phyloP scores from a whole-genome alignment of 1,284 basidiomycete species.

The Schizopora paradoxa region DNA sequence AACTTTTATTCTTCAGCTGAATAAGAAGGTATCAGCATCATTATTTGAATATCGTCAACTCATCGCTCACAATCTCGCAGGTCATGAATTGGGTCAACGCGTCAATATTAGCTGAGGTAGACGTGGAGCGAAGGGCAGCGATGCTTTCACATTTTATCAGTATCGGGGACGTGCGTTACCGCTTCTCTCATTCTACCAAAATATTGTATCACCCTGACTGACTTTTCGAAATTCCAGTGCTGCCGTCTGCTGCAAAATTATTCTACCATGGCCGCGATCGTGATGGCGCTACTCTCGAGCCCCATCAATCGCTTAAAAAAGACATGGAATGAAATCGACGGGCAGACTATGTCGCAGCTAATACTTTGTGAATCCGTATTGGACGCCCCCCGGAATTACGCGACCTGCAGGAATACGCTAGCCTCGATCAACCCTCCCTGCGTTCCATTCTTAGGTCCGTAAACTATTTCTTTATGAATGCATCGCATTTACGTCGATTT shows the following conservation, averaged over 20 bases:
- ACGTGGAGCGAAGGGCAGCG: constrained; percentile 76
- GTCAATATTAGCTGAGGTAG: constrained; percentile 77
- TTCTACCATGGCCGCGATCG: constrained; percentile 92
- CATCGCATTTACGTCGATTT: constrained; percentile 1
- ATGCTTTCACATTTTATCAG: constrained; percentile 89
- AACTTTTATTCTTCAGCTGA: constrained; percentile 84
- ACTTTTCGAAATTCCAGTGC: no score
- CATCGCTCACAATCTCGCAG: no score
- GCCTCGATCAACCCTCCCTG: constrained; percentile 87
- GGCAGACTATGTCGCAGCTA: constrained; percentile 63
- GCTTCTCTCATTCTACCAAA: no score
- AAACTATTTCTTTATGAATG: not conserved
- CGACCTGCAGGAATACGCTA: constrained; percentile 83
- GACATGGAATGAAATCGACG: constrained; percentile 89
- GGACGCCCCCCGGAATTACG: constrained; percentile 89
- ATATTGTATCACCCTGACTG: no score
- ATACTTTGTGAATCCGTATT: constrained; percentile 74
- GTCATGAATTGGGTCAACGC: constrained; percentile 95
- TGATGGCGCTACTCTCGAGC: constrained; percentile 90
- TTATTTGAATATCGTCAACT: no score
- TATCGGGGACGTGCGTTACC: constrained; percentile 71
- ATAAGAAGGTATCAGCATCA: no score
- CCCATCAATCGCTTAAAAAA: constrained; percentile 89
- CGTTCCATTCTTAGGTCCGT: constrained; percentile 91
- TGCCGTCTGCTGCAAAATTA: constrained; percentile 91